Evolutionary conservation across 495 filamentous ascomycete genomes (phyloP), one percentile per base, ranked within the genome.

Genomic region (Opeltia flavorubescens): DNA sequence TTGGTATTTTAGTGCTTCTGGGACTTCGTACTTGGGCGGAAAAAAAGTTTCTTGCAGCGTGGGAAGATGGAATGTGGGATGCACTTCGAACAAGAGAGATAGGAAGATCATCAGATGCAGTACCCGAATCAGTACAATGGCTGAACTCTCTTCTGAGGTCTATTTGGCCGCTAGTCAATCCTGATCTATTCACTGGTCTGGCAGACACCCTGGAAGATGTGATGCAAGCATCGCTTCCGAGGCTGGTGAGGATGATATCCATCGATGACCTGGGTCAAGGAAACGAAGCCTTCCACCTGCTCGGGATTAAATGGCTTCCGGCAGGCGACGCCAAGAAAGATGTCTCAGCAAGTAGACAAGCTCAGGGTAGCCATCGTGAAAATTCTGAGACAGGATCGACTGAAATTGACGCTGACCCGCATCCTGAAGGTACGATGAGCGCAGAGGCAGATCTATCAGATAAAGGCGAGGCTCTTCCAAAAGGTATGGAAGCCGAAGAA

Each of bases 401-500:
- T 59, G 76, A 43, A 69, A 60, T 64, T 36, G 49, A 55, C 17
- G 31, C 50, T 20, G 44, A 44, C 11, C 28, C 24, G 4, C 48
- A 53, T 18, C 27, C 38, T 17, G 21, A 23, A 26, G 12, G 27
- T n/a, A 52, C 29, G 51, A 45, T 12, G 50, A 51, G 5, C 47
- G 52, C n/a, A 9, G 46, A 52, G 6, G 49, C n/a, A n/a, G n/a
- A n/a, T n/a, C n/a, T n/a, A 59, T 15, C 50, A 47, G 50, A 71
- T 27, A 65, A 75, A 25, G 58, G 75, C 42, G 54, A 66, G 36
- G 61, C 69, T 13, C 56, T 75, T 23, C 69, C 68, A 7, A 75
- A 81, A 52, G 79, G 78, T 0, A 78, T 83, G 74, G 80, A 83
- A 55, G 80, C 79, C 15, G 81, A 83, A 52, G 76, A 83, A 54